These are phyloP conservation scores for Geranium incanum DNA, from an alignment of 441 rosid species.

Conservation along the genomic window DNA sequence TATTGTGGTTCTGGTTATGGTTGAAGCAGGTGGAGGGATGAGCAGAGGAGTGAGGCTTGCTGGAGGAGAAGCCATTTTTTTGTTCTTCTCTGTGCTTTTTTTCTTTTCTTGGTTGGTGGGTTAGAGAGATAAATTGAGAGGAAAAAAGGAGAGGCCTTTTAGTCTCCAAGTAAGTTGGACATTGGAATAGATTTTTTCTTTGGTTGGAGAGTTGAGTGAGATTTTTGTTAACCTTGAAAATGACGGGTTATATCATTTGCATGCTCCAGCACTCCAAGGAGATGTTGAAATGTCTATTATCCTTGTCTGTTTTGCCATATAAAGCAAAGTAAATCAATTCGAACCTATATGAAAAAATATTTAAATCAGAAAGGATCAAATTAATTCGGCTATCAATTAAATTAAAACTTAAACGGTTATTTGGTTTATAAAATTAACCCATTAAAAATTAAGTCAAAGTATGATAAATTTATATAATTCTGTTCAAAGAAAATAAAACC, in stretches of 20 bases:
- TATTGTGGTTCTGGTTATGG: conserved; percentile 20
- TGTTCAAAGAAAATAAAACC: no score
- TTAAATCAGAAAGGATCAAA: no score
- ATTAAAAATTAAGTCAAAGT: no score
- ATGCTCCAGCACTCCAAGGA: background rate
- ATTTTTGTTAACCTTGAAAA: background rate
- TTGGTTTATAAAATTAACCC: no score
- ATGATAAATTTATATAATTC: no score
- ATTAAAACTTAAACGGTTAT: no score
- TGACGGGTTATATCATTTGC: background rate
- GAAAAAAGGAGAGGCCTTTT: conserved; percentile 5
- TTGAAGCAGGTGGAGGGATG: conserved; percentile 29
- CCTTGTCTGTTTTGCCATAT: background rate
- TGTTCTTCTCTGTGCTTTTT: background rate
- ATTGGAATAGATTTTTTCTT: background rate
- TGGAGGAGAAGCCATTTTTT: conserved; percentile 29
- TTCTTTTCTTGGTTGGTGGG: conserved; percentile 4
- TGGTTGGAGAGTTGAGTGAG: conserved; percentile 1
- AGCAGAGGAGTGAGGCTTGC: conserved; percentile 25
- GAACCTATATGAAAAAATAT: no score
- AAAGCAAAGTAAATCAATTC: no score
- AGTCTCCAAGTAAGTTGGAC: background rate
- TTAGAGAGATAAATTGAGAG: background rate
- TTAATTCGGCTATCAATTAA: no score
- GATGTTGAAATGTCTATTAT: background rate